phyloP scores from a whole-genome alignment of 345 rosid genomes.

The Eucalyptus sp. region DNA sequence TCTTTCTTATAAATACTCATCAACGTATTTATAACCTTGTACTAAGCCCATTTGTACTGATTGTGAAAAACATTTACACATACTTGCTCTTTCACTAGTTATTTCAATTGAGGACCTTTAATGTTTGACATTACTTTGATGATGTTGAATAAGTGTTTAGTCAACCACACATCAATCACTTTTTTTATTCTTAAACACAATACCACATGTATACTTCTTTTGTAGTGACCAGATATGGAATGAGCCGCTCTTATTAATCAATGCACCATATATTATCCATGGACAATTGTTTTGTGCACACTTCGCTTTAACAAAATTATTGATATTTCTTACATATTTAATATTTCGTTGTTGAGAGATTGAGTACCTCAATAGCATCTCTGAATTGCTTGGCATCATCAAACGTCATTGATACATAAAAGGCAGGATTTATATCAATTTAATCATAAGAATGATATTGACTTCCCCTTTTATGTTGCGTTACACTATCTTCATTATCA shows the following conservation, averaged over 20 bases:
- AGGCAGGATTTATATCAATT: rapidly evolving
- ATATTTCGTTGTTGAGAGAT: neutral
- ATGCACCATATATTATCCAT: neutral
- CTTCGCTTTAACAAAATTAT: neutral
- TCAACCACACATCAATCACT: neutral
- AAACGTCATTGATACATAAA: neutral
- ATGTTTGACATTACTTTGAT: neutral
- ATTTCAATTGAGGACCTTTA: no score
- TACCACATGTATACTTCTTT: neutral
- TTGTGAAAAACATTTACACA: neutral
- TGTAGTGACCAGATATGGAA: neutral
- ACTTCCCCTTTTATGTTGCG: rapidly evolving
- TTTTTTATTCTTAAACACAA: neutral
- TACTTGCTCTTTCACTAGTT: neutral
- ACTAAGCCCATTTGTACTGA: neutral
- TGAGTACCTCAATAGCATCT: neutral
- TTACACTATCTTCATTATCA: neutral
- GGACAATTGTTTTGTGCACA: neutral
- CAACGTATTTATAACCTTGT: neutral
- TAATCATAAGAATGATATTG: neutral
- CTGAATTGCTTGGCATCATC: neutral
- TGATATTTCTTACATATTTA: neutral
- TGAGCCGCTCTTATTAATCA: neutral
- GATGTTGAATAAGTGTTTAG: neutral
- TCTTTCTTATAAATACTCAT: neutral